Conservation (phyloP, 306 rosid species). For the Begonia loranthoides region DNA sequence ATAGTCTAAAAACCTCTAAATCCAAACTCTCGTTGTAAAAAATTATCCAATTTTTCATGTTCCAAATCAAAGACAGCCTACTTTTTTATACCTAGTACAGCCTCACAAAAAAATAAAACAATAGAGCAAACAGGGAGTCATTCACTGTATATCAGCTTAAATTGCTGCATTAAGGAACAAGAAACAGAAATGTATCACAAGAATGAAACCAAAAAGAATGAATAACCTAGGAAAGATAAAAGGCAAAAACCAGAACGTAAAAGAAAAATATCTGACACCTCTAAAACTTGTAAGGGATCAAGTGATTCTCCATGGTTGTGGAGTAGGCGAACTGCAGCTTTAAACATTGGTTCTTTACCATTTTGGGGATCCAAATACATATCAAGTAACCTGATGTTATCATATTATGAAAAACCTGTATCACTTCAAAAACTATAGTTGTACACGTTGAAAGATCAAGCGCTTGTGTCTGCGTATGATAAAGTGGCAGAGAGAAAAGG, state of each 20-base stretch:
- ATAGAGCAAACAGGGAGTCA: no score
- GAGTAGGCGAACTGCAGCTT: constrained; percentile 94
- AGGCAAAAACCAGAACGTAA: neutral
- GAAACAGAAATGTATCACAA: no score
- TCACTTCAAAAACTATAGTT: constrained; percentile 2
- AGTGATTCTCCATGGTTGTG: constrained; percentile 97
- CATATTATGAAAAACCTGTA: constrained; percentile 7
- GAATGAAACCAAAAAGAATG: no score
- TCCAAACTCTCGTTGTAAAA: no score
- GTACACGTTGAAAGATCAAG: constrained; percentile 1
- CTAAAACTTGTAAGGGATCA: constrained; percentile 87
- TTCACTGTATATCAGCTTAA: no score
- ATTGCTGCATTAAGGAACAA: no score
- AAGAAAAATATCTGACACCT: constrained; percentile 37
- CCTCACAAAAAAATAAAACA: no score
- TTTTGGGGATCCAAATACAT: constrained; percentile 98
- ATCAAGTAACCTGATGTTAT: constrained; percentile 71
- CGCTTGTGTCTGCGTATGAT: constrained; percentile 2
- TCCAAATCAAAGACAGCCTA: no score
- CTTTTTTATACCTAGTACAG: no score
- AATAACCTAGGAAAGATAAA: no score
- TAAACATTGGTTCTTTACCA: constrained; percentile 98
- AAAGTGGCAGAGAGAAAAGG: neutral
- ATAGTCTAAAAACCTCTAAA: no score
- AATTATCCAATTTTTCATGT: no score